Evolutionary conservation across 2,329 filamentous ascomycete species (phyloP).

Genomic region (Lecanicillium sp.): DNA sequence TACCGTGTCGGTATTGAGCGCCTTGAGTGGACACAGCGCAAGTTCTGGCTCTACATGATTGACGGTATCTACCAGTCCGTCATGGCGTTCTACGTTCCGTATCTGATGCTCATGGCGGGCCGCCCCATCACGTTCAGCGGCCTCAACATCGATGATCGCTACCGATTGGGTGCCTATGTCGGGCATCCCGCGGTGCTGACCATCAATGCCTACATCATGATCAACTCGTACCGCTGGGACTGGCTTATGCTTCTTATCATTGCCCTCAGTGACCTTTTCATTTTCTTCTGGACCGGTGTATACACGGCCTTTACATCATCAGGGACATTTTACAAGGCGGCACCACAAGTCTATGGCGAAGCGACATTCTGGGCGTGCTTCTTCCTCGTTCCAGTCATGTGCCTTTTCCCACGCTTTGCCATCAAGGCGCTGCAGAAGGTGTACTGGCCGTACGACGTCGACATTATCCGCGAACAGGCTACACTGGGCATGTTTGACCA

Average conservation of each 20-base stretch:
- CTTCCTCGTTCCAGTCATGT: slow-evolving; percentile 71
- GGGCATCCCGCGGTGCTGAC: slow-evolving; percentile 76
- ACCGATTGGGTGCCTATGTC: slow-evolving; percentile 80
- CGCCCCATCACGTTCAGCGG: slow-evolving; percentile 67
- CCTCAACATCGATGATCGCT: slow-evolving; percentile 67
- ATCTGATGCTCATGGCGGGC: slow-evolving; percentile 64
- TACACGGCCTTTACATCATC: slow-evolving; percentile 53
- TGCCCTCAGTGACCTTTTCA: slow-evolving; percentile 70
- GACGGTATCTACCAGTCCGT: slow-evolving; percentile 94
- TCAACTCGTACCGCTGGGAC: slow-evolving; percentile 98
- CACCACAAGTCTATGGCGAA: slow-evolving; percentile 68
- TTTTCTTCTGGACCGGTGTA: slow-evolving; percentile 94
- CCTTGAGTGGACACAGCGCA: slow-evolving; percentile 88
- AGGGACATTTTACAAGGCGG: slow-evolving; percentile 64
- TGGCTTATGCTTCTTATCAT: slow-evolving; percentile 89
- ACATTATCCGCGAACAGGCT: slow-evolving; percentile 92
- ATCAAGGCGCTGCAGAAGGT: slow-evolving; percentile 89
- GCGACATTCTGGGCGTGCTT: slow-evolving; percentile 83
- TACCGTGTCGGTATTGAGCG: slow-evolving; percentile 95
- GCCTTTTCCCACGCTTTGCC: slow-evolving; percentile 78
- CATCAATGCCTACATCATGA: slow-evolving; percentile 89
- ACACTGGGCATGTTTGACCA: slow-evolving; percentile 74
- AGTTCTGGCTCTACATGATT: slow-evolving; percentile 94
- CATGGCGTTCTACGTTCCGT: slow-evolving; percentile 89
- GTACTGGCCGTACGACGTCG: slow-evolving; percentile 85